These are phyloP conservation scores for Parietaria judaica DNA, from an alignment of 306 rosid species.

Conservation along the genomic window DNA sequence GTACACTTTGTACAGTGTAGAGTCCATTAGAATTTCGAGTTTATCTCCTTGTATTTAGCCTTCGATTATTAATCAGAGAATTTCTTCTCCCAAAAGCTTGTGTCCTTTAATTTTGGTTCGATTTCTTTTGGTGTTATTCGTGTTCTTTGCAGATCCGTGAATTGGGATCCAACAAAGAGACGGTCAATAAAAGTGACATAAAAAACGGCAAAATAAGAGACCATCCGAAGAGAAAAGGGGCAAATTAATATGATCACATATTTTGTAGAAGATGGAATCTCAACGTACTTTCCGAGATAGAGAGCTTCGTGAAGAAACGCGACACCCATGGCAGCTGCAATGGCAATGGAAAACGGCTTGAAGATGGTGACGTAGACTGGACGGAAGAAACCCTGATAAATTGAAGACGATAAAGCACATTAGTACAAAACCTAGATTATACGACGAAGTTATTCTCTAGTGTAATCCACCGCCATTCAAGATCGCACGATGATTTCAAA, in stretches of 20 bases:
- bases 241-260: too few species aligned
- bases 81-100: too few species aligned
- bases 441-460: not conserved
- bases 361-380: slow-evolving; percentile 31
- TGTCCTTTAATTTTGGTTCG: too few species aligned
- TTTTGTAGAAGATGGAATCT: not conserved
- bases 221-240: too few species aligned
- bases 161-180: too few species aligned
- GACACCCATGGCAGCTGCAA: slow-evolving; percentile 39
- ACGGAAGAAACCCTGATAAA: slow-evolving; percentile 16
- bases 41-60: too few species aligned
- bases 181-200: not conserved
- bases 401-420: not conserved
- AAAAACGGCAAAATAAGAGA: too few species aligned
- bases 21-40: too few species aligned
- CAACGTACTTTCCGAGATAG: slow-evolving; percentile 32
- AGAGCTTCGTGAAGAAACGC: slow-evolving; percentile 46
- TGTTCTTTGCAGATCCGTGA: too few species aligned
- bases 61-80: too few species aligned
- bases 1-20: too few species aligned
- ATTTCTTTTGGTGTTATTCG: too few species aligned
- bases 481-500: not conserved
- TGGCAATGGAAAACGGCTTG: slow-evolving; percentile 45
- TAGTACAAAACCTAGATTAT: not conserved
- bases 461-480: not conserved